Base-by-base conservation (phyloP, 1,284 basidiomycete species). In the Ganoderma resinaceum region DNA sequence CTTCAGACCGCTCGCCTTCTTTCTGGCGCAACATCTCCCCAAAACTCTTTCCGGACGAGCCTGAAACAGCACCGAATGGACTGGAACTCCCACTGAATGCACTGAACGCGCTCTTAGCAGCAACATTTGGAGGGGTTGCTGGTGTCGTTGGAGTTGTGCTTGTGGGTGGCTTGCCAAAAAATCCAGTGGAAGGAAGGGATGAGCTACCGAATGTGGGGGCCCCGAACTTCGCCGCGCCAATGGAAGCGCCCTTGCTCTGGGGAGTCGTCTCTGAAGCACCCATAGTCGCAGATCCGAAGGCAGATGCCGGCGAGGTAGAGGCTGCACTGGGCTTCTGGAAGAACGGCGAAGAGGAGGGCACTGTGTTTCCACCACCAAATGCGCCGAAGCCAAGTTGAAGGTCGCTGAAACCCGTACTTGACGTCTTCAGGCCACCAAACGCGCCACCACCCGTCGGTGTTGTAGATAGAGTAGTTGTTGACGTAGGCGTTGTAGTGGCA, bases 331-430 rank as follows among this genome's bases (percentile, higher is more conserved):
- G 73, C 40, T 81, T 81, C 69, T 85, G 84, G 75, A 86, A 84
- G 78, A 89, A 91, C 0, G 89, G 88, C 1, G 90, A 91, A 23
- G 79, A 76, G 26, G 76, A 76, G 37, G 76, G 74, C n/a, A 76
- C 66, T 29, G 75, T 75, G 42, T 71, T 63, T 5, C 35, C 35
- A 14, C 57, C 8, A 18, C 83, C 80, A 70, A 83, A 83, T 8
- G 80, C 81, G 20, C 83, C 83, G 73, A 82, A 81, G 0, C 85
- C 85, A 40, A 79, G 69, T 5, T 81, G 76, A 11, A 84, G 78
- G 66, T 81, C 82, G 35, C 79, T 73, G 66, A 84, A 83, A 0
- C 76, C 78, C 6, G 75, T 77, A 5, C 82, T 74, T 37, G 80
- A 79, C 11, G 80, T 76, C 37, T 77, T 77, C 14, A 83, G 73